Conservation (phyloP, 2,329 filamentous ascomycete species). For the Colletotrichum nymphaeae region DNA sequence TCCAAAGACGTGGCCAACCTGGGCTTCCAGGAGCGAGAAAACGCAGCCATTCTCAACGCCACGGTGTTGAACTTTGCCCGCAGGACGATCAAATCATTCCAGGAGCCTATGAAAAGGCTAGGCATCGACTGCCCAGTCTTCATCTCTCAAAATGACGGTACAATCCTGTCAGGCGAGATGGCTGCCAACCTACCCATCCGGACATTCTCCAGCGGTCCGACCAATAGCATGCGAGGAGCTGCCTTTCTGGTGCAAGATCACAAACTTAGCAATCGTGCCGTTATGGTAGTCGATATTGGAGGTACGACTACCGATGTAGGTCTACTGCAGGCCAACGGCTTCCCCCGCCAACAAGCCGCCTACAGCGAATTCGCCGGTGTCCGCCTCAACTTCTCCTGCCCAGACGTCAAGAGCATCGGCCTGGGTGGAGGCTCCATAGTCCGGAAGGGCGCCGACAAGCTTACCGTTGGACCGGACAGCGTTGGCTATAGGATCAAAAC, state of each 20-base stretch:
- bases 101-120: constrained; percentile 60
- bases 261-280: constrained; percentile 43
- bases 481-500: constrained; percentile 67
- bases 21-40: constrained; percentile 70
- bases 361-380: constrained; percentile 73
- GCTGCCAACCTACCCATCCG: constrained; percentile 68
- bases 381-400: constrained; percentile 68
- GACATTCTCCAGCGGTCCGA: constrained; percentile 72
- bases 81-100: constrained; percentile 67
- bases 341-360: constrained; percentile 71
- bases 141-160: constrained; percentile 73
- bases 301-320: constrained; percentile 76
- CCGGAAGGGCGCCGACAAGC: constrained; percentile 44
- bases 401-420: constrained; percentile 69
- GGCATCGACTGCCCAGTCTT: constrained; percentile 66
- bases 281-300: constrained; percentile 75
- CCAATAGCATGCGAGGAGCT: constrained; percentile 72
- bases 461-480: constrained; percentile 70
- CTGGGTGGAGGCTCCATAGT: constrained; percentile 70
- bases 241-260: constrained; percentile 63
- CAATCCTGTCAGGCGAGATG: constrained; percentile 63
- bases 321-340: constrained; percentile 68
- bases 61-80: constrained; percentile 68
- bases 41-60: constrained; percentile 73
- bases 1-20: constrained; percentile 64